phyloP scores from a whole-genome alignment of 345 rosid species.

The Abelmoschus esculentus region DNA sequence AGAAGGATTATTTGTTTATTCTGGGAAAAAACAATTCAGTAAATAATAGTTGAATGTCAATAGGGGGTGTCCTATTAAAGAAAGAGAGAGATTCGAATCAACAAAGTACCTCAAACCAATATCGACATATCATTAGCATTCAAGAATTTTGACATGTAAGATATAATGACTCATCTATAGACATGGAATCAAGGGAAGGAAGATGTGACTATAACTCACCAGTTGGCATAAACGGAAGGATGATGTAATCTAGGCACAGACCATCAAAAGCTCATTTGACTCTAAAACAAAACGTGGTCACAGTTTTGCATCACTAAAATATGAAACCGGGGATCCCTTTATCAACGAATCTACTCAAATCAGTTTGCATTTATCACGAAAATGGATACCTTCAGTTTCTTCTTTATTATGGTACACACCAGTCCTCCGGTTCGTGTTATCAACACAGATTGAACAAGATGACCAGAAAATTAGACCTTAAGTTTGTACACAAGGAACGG shows the following conservation, averaged over 20 bases:
- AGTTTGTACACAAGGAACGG: conserved; percentile 15
- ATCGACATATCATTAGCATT: neutral
- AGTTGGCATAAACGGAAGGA: neutral
- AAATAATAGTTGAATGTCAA: neutral
- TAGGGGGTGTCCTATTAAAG: neutral
- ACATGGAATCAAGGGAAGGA: neutral
- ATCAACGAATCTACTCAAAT: neutral
- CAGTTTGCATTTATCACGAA: neutral
- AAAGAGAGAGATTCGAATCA: neutral
- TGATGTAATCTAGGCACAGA: neutral
- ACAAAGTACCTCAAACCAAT: neutral
- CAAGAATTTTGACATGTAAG: neutral
- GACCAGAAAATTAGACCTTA: conserved; percentile 5
- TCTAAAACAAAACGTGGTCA: neutral
- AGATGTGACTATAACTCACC: neutral
- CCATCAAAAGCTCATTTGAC: neutral
- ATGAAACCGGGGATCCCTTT: neutral
- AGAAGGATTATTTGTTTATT: neutral
- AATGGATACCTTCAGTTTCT: neutral
- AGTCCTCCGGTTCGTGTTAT: neutral
- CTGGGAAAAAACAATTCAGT: neutral
- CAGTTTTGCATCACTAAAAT: neutral
- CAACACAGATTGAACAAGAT: neutral
- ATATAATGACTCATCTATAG: neutral
- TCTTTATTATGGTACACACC: neutral